Conservation (phyloP, 345 rosid genomes). For the Cochlearia excelsa region DNA sequence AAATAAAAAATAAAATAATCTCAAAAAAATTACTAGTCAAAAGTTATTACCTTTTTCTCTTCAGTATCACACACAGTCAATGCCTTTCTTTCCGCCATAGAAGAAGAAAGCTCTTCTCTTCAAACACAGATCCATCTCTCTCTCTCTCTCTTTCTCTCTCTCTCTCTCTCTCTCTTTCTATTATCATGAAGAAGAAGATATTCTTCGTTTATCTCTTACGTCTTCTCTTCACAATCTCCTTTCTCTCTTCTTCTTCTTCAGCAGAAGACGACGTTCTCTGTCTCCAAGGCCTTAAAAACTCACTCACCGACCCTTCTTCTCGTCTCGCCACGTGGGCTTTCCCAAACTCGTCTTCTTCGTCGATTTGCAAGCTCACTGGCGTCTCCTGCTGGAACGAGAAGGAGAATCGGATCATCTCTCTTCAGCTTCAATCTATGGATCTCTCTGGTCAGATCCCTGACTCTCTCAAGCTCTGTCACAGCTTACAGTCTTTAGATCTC, state of each 20-base stretch:
- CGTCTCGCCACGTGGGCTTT: constrained; percentile 45
- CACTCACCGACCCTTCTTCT: constrained; percentile 43
- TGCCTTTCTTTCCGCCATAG: no score
- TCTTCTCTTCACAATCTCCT: background rate
- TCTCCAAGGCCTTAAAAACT: constrained; percentile 49
- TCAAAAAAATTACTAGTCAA: no score
- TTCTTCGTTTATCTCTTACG: constrained; percentile 24
- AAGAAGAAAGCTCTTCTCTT: no score
- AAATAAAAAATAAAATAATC: no score
- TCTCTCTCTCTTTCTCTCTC: no score
- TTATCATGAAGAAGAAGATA: constrained; percentile 20
- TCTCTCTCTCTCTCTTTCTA: no score
- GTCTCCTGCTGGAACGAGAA: constrained; percentile 84
- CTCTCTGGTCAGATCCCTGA: constrained; percentile 65
- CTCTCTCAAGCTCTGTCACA: constrained; percentile 53
- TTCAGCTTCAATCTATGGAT: constrained; percentile 56
- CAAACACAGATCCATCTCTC: no score
- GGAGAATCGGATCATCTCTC: constrained; percentile 57
- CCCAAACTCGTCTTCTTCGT: constrained; percentile 46
- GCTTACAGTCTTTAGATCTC: constrained; percentile 52
- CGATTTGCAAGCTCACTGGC: constrained; percentile 66
- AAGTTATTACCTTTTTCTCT: no score
- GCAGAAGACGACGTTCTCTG: constrained; percentile 56
- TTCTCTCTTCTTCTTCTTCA: constrained; percentile 15
- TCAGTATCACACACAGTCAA: no score